These are phyloP conservation scores for Trapa bicornis DNA, from an alignment of 345 rosid genomes.

Conservation along the genomic window DNA sequence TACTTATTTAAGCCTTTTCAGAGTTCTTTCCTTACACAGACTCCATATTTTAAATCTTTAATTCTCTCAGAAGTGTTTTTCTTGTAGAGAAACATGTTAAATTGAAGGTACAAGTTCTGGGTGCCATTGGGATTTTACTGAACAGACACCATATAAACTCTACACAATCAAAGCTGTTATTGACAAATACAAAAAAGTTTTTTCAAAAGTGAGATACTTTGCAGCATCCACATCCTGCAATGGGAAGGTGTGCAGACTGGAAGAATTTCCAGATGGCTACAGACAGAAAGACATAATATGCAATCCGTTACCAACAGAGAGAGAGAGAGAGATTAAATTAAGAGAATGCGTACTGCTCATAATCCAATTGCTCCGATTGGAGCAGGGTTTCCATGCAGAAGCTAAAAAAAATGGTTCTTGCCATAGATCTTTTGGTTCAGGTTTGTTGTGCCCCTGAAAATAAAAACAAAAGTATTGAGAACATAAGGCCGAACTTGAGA, in stretches of 20 bases:
- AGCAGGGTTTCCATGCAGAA: constrained; percentile 85
- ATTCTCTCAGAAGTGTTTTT: background rate
- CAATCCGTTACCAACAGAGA: background rate
- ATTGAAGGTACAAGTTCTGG: background rate
- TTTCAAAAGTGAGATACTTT: too few relatives aligned
- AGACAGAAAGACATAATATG: too few relatives aligned
- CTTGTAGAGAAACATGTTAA: background rate
- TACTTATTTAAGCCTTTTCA: too few relatives aligned
- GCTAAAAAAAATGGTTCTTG: constrained; percentile 58
- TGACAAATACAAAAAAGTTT: background rate
- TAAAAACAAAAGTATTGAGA: constrained; percentile 5
- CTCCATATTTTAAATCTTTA: background rate
- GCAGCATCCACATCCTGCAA: too few relatives aligned
- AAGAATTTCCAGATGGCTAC: too few relatives aligned
- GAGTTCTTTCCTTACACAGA: background rate
- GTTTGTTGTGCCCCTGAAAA: constrained; percentile 52
- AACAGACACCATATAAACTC: background rate
- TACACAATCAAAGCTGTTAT: background rate
- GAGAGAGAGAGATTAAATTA: background rate
- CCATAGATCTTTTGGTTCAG: constrained; percentile 94
- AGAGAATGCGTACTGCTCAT: constrained; percentile 41
- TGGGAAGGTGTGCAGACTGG: too few relatives aligned
- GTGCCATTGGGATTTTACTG: background rate
- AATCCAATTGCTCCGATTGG: constrained; percentile 64
- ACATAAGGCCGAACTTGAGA: background rate